Evolutionary conservation across 257 asterid species (phyloP), one percentile per base, ranked within the genome.

Genomic region (Scutellaria baicalensis): DNA sequence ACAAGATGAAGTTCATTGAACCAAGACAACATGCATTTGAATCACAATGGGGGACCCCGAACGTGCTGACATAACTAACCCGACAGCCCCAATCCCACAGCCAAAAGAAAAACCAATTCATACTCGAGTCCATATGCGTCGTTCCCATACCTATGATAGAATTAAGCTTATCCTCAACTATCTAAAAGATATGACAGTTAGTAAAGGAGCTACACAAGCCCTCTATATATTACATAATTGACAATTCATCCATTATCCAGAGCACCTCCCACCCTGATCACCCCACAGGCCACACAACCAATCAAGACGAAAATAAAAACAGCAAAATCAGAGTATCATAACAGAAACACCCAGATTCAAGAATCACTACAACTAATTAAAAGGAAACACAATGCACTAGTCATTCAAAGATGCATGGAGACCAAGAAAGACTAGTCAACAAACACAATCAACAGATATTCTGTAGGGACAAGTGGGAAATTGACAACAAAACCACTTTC

Each of bases 381-480:
- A 64, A 14, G 58, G 8, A 44, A 56, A 48, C 51, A 76, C 10
- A 54, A 61, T 23, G 72, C 68, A 27, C 44, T 1, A 9, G 14
- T 65, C 57, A 36, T 38, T 51, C 14, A 36, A 11, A 38, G 75
- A 61, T 68, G 75, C 71, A 77, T 31, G 66, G 57, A 48, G 12
- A 36, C 1, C 6, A 61, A 44, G 7, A 36, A 59, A 59, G 20
- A 14, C 36, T 3, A 62, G 38, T 20, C 48, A 56, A 35, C 17
- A 27, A 56, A 69, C 55, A 23, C 56, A 48, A 21, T n/a, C 31
- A 14, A 13, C 23, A 43, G 52, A 64, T 42, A 23, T 23, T 23
- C 27, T 23, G 27, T 23, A 23, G 27, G 27, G 27, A 23, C 27
- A n/a, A 6, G 39, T 31, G 9, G 58, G 11, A 20, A 63, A 51